Evolutionary conservation across 495 filamentous ascomycete species (phyloP), one percentile per base, ranked within the genome.

Genomic region (Tuber brumale): DNA sequence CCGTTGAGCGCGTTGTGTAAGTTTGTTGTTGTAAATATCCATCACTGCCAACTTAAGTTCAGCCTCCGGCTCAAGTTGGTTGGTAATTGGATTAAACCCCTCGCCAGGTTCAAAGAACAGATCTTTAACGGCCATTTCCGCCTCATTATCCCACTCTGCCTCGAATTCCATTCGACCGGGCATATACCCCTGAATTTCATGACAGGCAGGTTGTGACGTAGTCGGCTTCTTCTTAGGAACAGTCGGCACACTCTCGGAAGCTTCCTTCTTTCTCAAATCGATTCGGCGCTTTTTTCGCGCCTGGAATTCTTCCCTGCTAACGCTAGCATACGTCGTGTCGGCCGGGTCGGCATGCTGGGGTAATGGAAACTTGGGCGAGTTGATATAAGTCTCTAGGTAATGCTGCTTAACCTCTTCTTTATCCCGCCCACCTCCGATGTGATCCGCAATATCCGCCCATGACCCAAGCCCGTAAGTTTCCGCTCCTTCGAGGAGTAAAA

Each of bases 151-250:
- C 84, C 95, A 97, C 81, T 99, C 95, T 0, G 93, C 97, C 87
- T 99, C 95, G 81, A 98, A 99, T 82, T 99, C 95, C 75, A 99
- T 85, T 31, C 95, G 93, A 48, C 96, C 95, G 3, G 95, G 95
- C 95, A 99, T 99, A 84, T 97, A 99, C 6, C 95, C 95, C 83
- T 96, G 92, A 42, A 99, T 95, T 83, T 99, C 95, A 84, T 99
- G 95, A 83, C 96, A 98, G 42, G 94, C 89, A 23, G 95, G 95
- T 5, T 96, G 93, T 85, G 91, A 94, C 39, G 94, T 93, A 3
- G 94, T 97, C 0, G 95, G 95, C 81, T 98, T 98, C 83, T 94
- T 93, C 84, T 97, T 97, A 19, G 95, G 94, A 31, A 92, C 92
- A 37, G 93, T 88, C 6, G 94, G 91, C 10, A 93, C 90, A 1